Evolutionary conservation across 805 yeast genomes (phyloP), one percentile per base, ranked within the genome.

Genomic region (Sugiyamaella valdiviana): DNA sequence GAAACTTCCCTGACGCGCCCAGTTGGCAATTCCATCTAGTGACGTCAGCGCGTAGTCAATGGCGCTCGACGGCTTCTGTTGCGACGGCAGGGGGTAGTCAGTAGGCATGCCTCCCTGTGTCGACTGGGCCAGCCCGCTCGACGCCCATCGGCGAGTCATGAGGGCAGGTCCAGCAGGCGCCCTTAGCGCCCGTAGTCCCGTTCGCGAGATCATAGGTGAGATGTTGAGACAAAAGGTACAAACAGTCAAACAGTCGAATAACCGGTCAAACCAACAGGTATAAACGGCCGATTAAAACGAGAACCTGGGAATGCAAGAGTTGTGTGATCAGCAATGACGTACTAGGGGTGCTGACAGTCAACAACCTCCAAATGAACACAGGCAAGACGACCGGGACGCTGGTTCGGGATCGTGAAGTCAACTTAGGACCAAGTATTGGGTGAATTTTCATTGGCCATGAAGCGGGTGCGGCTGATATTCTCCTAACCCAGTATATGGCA

Each of bases 1-100:
- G 67, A 86, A 86, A 1, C 93, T 84, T 22, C 95, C 87, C 64
- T 85, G 88, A 68, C 95, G 78, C 1, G 91, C 95, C 95, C 95
- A 86, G 71, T 83, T 83, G 55, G 89, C 89, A 54, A 86, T 78
- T 53, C 82, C 82, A 63, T 86, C 95, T 59, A 86, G 70, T 17
- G 90, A 78, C 15, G 95, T 85, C 63, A 86, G 74, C 2, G 88
- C 89, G 60, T 86, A 86, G 68, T 86, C 95, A 53, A 85, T 67
- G 10, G 84, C 81, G 57, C 73, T 77, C 49, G 73, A 63, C 24
- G 78, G 72, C 51, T 78, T 80, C 57, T 78, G 73, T 64, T 85
- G 79, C 22, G 83, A 74, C 61, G 85, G 77, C 53, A 85, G 76
- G 22, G 91, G 89, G 57, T 77, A 75, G 66, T 84, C 80, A 3